phyloP scores from a whole-genome alignment of 805 yeast species.

The Yarrowia sp. region DNA sequence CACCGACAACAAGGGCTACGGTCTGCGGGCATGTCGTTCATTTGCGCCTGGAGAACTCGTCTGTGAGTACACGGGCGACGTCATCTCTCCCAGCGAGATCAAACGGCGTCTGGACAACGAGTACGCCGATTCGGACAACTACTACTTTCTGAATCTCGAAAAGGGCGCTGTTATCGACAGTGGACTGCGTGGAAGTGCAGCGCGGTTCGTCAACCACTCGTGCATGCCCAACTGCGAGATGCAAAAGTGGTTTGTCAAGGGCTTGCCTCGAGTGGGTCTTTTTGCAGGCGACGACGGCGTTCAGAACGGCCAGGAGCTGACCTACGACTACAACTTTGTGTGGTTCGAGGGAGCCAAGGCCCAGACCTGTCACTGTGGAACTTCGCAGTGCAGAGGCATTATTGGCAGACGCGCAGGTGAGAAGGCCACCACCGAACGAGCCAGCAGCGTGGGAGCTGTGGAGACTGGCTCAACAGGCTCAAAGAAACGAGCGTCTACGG shows the following conservation, averaged over 20 bases:
- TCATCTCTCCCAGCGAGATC: constrained; percentile 54
- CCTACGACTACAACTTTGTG: constrained; percentile 59
- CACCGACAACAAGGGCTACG: constrained; percentile 55
- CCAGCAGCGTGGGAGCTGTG: background rate
- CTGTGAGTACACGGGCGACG: constrained; percentile 60
- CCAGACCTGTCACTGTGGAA: constrained; percentile 57
- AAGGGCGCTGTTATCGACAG: constrained; percentile 56
- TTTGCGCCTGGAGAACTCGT: constrained; percentile 54
- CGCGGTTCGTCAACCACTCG: constrained; percentile 60
- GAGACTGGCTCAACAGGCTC: background rate
- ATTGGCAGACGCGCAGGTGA: constrained; percentile 43
- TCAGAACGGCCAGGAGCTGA: constrained; percentile 54
- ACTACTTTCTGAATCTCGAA: constrained; percentile 55
- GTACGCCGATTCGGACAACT: constrained; percentile 50
- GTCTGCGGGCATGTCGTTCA: constrained; percentile 52
- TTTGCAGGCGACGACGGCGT: constrained; percentile 55
- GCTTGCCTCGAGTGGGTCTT: constrained; percentile 56
- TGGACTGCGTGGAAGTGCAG: constrained; percentile 56
- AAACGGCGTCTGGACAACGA: constrained; percentile 50
- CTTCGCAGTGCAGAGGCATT: constrained; percentile 53
- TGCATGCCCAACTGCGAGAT: constrained; percentile 58
- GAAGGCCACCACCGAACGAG: background rate
- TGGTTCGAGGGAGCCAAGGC: constrained; percentile 55
- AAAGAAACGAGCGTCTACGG: background rate
- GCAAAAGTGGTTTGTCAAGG: constrained; percentile 58